These are phyloP conservation scores for Pseudogymnoascus sp. DNA, from an alignment of 2,329 filamentous ascomycete genomes.

Conservation along the genomic window DNA sequence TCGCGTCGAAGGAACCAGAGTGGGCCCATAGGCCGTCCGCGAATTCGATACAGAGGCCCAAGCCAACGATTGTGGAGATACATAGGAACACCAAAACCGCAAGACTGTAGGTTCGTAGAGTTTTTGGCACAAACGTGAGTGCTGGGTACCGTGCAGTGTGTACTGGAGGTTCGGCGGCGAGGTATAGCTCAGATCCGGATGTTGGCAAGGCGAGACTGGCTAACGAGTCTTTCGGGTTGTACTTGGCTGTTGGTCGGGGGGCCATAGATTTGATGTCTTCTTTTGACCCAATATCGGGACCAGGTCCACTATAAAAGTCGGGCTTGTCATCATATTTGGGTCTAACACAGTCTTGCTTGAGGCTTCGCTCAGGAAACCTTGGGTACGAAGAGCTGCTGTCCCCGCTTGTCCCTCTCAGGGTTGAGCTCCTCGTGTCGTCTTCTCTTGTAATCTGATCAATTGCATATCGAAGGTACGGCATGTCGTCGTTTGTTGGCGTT, in stretches of 20 bases:
- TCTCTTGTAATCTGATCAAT: constrained; percentile 78
- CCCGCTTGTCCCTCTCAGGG: neutral
- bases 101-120: constrained; percentile 62
- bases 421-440: constrained; percentile 48
- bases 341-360: neutral
- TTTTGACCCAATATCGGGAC: neutral
- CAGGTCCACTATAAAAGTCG: neutral
- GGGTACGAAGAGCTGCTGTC: neutral
- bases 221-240: constrained; percentile 5
- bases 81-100: constrained; percentile 53
- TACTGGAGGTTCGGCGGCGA: constrained; percentile 39
- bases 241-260: neutral
- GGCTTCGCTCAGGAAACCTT: neutral
- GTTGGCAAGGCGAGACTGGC: neutral
- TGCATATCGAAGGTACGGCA: constrained; percentile 82
- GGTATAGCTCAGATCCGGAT: constrained; percentile 36
- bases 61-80: constrained; percentile 61
- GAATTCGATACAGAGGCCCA: constrained; percentile 67
- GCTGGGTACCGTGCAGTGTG: constrained; percentile 39
- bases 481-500: constrained; percentile 76
- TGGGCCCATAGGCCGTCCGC: constrained; percentile 54
- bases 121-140: constrained; percentile 64
- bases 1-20: constrained; percentile 57
- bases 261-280: neutral
- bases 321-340: neutral